Evolutionary conservation across 2,329 filamentous ascomycete genomes (phyloP).

Genomic region (Clarireedia paspali): DNA sequence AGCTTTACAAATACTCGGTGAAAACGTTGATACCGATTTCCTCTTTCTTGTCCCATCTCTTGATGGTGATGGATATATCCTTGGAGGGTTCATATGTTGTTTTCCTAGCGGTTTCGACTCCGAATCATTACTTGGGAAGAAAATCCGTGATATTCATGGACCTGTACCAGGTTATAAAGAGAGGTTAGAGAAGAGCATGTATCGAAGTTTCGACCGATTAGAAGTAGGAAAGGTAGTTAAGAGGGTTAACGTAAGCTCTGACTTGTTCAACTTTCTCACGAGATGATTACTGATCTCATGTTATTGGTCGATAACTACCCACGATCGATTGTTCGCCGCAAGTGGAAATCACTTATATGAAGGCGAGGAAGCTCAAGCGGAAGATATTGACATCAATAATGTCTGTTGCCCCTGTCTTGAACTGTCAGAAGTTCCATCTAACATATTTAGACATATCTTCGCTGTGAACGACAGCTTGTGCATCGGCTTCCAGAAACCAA

Average conservation of each 20-base stretch:
- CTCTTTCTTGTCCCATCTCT: conserved; percentile 45
- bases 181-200: conserved; percentile 53
- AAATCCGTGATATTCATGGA: conserved; percentile 46
- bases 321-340: conserved; percentile 33
- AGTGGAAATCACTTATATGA: conserved; percentile 35
- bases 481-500: conserved; percentile 47
- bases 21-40: conserved; percentile 52
- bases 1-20: conserved; percentile 41
- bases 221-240: conserved; percentile 47
- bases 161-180: conserved; percentile 50
- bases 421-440: not conserved
- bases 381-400: conserved; percentile 38
- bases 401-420: conserved; percentile 22
- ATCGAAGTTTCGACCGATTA: conserved; percentile 49
- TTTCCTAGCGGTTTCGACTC: conserved; percentile 53
- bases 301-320: conserved; percentile 38
- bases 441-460: conserved; percentile 35
- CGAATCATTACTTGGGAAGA: conserved; percentile 43
- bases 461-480: conserved; percentile 54
- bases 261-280: not conserved
- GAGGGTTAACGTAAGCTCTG: conserved; percentile 38
- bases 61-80: conserved; percentile 36
- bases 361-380: conserved; percentile 28
- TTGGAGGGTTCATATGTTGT: conserved; percentile 47
- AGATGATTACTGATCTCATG: not conserved